Evolutionary conservation across 768 basidiomycete species (phyloP).

Genomic region (Imleria badia): DNA sequence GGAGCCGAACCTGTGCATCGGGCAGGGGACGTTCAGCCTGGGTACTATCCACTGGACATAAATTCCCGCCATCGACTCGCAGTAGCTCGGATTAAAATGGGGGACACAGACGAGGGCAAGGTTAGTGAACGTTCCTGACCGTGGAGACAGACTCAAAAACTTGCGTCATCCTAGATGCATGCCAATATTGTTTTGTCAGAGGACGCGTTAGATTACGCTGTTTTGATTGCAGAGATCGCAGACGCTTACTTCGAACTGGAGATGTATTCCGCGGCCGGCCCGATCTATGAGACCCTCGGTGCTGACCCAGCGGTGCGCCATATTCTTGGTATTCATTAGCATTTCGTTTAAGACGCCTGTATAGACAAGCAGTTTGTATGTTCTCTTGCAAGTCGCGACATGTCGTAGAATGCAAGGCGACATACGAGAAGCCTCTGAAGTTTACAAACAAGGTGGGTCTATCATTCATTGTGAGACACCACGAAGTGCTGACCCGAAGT

Average conservation of each 20-base stretch:
- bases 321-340: background rate
- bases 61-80: slow-evolving; percentile 77
- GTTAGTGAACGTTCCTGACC: slow-evolving; percentile 37
- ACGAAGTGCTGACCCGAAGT: slow-evolving; percentile 18
- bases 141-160: background rate
- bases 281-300: slow-evolving; percentile 78
- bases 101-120: slow-evolving; percentile 78
- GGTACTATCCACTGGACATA: slow-evolving; percentile 36
- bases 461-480: background rate
- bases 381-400: slow-evolving; percentile 75
- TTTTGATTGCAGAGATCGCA: slow-evolving; percentile 80
- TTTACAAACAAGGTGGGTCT: slow-evolving; percentile 74
- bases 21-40: slow-evolving; percentile 51
- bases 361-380: slow-evolving; percentile 74
- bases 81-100: slow-evolving; percentile 76
- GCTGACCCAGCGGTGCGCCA: slow-evolving; percentile 65
- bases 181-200: slow-evolving; percentile 67
- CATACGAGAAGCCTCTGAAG: slow-evolving; percentile 72
- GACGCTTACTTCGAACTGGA: slow-evolving; percentile 73
- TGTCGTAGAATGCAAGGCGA: slow-evolving; percentile 80
- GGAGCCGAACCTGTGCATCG: slow-evolving; percentile 32
- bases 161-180: slow-evolving; percentile 56
- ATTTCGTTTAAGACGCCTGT: background rate
- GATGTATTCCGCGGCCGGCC: slow-evolving; percentile 75
- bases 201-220: slow-evolving; percentile 74